phyloP scores from a whole-genome alignment of 768 basidiomycete species.

The Pisolithus orientalis region DNA sequence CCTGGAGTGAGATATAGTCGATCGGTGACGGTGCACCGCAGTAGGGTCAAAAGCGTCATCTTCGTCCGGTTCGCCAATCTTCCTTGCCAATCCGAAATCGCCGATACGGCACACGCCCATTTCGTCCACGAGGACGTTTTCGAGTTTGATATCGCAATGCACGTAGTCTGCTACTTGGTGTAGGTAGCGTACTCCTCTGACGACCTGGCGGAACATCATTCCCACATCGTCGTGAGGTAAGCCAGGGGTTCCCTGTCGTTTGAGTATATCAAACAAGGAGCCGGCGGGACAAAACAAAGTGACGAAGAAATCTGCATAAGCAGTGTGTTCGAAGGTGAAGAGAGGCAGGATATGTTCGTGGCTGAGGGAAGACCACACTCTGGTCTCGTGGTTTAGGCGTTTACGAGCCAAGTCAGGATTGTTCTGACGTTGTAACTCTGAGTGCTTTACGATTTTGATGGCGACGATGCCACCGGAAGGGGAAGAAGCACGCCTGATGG shows the following conservation, averaged over 20 bases:
- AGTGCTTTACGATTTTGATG: slow-evolving; percentile 73
- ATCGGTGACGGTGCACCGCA: slow-evolving; percentile 18
- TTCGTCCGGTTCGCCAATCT: slow-evolving; percentile 47
- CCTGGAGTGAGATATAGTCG: slow-evolving; percentile 21
- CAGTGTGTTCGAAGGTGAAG: slow-evolving; percentile 53
- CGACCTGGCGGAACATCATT: slow-evolving; percentile 83
- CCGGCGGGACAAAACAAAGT: slow-evolving; percentile 82
- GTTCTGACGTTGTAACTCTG: slow-evolving; percentile 47
- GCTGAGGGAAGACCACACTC: slow-evolving; percentile 66
- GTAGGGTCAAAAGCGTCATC: slow-evolving; percentile 21
- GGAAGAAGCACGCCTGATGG: slow-evolving; percentile 63
- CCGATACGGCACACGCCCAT: slow-evolving; percentile 79
- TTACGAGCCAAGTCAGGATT: slow-evolving; percentile 44
- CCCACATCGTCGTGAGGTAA: slow-evolving; percentile 74
- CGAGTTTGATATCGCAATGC: slow-evolving; percentile 94
- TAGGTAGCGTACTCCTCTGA: slow-evolving; percentile 74
- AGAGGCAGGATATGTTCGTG: slow-evolving; percentile 88
- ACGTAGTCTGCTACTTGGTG: slow-evolving; percentile 73
- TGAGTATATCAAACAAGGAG: slow-evolving; percentile 77
- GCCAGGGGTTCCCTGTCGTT: slow-evolving; percentile 60
- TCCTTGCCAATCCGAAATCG: slow-evolving; percentile 79
- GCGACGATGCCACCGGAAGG: slow-evolving; percentile 66
- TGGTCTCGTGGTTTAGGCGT: slow-evolving; percentile 63
- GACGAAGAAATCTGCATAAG: slow-evolving; percentile 71
- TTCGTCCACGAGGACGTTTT: slow-evolving; percentile 92